Evolutionary conservation across 2,329 filamentous ascomycete genomes (phyloP).

Genomic region (Paraconiothyrium sp.): DNA sequence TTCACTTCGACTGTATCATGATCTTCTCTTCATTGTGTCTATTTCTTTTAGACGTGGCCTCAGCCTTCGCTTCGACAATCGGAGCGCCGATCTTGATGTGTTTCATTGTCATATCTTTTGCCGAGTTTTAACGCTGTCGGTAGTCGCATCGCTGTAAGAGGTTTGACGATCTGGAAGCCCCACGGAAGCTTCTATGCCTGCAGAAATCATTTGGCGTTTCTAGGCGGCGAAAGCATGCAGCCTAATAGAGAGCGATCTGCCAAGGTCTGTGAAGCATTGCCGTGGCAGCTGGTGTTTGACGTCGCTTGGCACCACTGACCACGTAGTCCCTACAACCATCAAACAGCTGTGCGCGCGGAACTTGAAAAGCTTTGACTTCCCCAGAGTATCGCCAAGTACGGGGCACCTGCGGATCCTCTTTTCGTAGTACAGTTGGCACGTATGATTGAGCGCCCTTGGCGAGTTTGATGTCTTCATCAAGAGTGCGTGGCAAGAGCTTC

Average conservation of each 20-base stretch:
- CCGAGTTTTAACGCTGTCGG: neutral
- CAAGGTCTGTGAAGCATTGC: conserved; percentile 6
- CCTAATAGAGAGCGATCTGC: neutral
- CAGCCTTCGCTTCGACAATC: neutral
- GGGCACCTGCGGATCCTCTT: neutral
- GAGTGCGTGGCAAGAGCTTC: conserved; percentile 19
- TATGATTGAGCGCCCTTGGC: conserved; percentile 13
- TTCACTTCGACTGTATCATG: neutral
- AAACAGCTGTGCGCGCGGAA: conserved; percentile 9
- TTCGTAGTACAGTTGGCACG: neutral
- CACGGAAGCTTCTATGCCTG: conserved; percentile 16
- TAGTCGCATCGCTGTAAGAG: conserved; percentile 21
- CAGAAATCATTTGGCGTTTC: conserved; percentile 7
- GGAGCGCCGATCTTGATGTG: neutral
- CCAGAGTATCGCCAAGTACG: neutral
- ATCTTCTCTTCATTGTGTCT: neutral
- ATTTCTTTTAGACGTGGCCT: neutral
- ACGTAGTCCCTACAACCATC: neutral
- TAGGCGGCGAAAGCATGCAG: neutral
- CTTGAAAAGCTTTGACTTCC: conserved; percentile 6
- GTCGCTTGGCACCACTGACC: conserved; percentile 8
- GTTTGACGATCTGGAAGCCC: conserved; percentile 19
- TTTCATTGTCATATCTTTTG: neutral
- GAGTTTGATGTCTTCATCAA: conserved; percentile 21
- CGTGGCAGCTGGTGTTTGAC: conserved; percentile 3